Conservation (phyloP, 1,139 yeast species). For the Magnusiomyces tetraspermus region DNA sequence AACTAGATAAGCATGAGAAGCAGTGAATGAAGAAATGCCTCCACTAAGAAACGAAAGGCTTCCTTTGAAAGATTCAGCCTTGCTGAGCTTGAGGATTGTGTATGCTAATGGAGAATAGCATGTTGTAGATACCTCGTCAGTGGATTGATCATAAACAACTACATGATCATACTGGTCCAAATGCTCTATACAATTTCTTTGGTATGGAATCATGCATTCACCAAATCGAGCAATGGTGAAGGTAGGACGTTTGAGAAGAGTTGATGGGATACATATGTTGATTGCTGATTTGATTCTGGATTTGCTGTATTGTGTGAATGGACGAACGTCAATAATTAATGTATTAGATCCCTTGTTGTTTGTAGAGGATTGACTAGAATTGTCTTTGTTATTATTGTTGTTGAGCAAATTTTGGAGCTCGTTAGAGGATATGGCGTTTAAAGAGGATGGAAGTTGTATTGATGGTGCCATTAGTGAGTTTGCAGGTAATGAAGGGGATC, state of each 20-base stretch:
- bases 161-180: constrained; percentile 29
- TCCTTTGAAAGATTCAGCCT: constrained; percentile 25
- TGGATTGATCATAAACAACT: constrained; percentile 44
- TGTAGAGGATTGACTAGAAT: background rate
- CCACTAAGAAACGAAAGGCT: constrained; percentile 27
- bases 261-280: constrained; percentile 69
- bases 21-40: constrained; percentile 32
- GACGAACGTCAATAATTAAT: constrained; percentile 55
- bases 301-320: constrained; percentile 52
- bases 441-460: constrained; percentile 13
- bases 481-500: constrained; percentile 21
- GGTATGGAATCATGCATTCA: constrained; percentile 42
- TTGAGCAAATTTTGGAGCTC: constrained; percentile 3
- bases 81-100: constrained; percentile 43
- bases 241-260: constrained; percentile 58
- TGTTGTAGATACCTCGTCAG: constrained; percentile 29
- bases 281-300: constrained; percentile 49
- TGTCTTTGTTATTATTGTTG: background rate
- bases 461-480: constrained; percentile 11
- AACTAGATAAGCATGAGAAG: constrained; percentile 22
- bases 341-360: background rate
- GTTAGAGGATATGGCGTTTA: background rate
- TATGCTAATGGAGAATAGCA: constrained; percentile 27
- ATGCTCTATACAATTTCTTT: constrained; percentile 27
- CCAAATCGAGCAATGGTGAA: constrained; percentile 49